Base-by-base conservation (phyloP, 352 stramenopile species). In the Pythium sukuiense region DNA sequence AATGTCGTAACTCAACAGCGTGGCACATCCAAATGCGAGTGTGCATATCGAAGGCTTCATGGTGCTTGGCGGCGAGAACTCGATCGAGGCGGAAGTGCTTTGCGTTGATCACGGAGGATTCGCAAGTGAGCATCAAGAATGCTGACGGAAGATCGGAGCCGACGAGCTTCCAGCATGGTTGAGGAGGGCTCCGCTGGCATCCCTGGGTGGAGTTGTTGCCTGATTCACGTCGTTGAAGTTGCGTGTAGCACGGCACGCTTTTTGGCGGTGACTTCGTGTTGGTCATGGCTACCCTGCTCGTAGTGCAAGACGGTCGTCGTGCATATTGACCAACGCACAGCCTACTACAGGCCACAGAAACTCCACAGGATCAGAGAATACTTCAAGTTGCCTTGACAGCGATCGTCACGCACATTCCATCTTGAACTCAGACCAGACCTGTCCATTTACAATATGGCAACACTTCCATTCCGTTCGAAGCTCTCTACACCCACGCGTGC, bases 11-110 rank as follows among this genome's bases (percentile, higher is more conserved):
- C 29, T 45, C 37, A 56, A 67, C 3, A 67, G 20, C 9, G 53
- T 27, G 26, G 45, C 43, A n/a, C 39, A 68, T 53, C 61, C 45
- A 5, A 68, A 20, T 3, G 45, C 30, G 13, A 62, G 37, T 12
- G 20, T 49, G 20, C 29, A 39, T 30, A 53, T 57, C 20, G 61
- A 68, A 57, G 61, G 48, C 43, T 68, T 68, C 61, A 68, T 68
- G n/a, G 26, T 62, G 30, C 39, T 7, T 3, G 39, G 39, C 39
- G 39, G 18, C 5, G 41, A 16, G 41, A 11, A 26, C 35, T 9
- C 12, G 41, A 49, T 49, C 41, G 11, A 41, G 35, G 35, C 9
- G 41, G 16, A 49, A 26, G 41, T 49, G 14, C 14, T 2, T 49
- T 49, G 41, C 41, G n/a, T 26, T 3, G 41, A 49, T 49, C 41